Base-by-base conservation (phyloP, 176 grass and related monocot genomes). In the Phragmites australis region DNA sequence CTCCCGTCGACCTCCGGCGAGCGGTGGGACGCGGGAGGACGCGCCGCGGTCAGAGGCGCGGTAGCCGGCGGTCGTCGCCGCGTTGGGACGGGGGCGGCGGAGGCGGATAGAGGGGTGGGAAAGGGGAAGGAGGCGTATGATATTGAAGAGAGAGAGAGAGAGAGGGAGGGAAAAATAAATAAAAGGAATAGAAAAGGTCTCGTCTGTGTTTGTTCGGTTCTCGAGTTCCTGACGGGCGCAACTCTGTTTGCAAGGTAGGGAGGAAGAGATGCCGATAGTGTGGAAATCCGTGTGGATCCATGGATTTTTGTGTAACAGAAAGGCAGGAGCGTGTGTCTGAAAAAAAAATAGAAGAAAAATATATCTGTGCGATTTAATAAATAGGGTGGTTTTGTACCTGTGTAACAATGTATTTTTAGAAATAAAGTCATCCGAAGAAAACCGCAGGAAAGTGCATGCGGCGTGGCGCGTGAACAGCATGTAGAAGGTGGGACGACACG, bases 101-200 rank as follows among this genome's bases (percentile, higher is more conserved):
- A 39, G 81, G 69, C 23, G 76, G 87, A 88, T 88, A 75, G 86
- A n/a, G 75, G 61, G 69, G n/a, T 7, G 18, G 12, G n/a, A n/a
- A 23, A 14, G 26, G 63, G 34, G 74, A 40, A 32, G 6, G 68
- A 56, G 10, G 66, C 45, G 79, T 86, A 82, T 57, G 64, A 74
- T 86, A 72, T 31, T 31, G 44, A 42, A 73, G 65, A 49, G 76
- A 77, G 6, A 26, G 50, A 25, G 3, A 27, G n/a, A 13, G 9
- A 25, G 6, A 26, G 50, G 21, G 3, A 27, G n/a, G 8, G 9
- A 25, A 21, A 43, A 31, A 26, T 53, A 57, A 60, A 76, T 40
- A 49, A 42, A 25, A 25, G 13, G 27, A 77, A 19, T 25, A 56
- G 60, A 76, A 86, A 80, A 43, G 58, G 63, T 70, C 26, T 25